phyloP scores from a whole-genome alignment of 2,329 filamentous ascomycete species.

The Aspergillus sp. region DNA sequence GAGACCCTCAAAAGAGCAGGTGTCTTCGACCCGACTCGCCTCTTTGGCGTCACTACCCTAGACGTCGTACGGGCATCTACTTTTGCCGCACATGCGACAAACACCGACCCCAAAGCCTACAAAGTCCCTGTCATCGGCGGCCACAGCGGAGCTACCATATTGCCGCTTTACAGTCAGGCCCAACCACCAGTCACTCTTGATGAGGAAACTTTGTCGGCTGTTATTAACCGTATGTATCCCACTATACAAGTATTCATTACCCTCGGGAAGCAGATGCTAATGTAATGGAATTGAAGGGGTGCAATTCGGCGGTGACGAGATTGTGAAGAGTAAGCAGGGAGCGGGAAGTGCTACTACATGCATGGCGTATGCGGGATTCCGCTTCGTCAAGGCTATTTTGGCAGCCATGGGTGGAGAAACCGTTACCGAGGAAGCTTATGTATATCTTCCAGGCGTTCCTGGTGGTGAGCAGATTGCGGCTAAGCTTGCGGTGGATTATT shows the following conservation, averaged over 20 bases:
- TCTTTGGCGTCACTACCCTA: neutral
- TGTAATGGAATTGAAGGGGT: neutral
- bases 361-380: neutral
- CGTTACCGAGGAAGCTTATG: neutral
- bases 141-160: neutral
- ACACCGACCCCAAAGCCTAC: neutral
- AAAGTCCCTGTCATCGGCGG: neutral
- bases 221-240: neutral
- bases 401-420: neutral
- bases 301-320: neutral
- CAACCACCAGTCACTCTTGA: neutral
- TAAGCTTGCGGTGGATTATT: neutral
- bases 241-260: too few relatives aligned
- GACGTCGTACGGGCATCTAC: neutral
- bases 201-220: neutral
- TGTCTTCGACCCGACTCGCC: neutral
- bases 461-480: neutral
- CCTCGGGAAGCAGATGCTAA: neutral
- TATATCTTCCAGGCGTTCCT: neutral
- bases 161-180: neutral
- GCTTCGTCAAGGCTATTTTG: neutral
- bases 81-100: neutral
- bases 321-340: neutral
- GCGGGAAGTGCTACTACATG: neutral
- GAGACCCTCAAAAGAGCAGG: neutral